Evolutionary conservation across 2,329 filamentous ascomycete species (phyloP).

Genomic region (Ophiostoma quercus): DNA sequence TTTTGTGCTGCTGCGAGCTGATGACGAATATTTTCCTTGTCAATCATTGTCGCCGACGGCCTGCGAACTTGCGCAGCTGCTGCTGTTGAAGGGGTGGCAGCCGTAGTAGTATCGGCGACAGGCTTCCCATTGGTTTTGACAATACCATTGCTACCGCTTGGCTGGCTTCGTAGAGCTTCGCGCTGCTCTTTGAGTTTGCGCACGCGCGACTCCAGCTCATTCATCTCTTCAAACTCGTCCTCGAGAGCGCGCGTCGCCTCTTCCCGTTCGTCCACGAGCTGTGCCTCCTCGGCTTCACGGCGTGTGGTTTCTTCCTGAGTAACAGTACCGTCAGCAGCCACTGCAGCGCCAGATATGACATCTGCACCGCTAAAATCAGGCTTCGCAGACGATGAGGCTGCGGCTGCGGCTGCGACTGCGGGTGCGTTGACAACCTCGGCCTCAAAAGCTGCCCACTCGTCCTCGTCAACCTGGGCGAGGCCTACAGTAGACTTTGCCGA

Average conservation of each 20-base stretch:
- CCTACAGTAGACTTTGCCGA: background rate
- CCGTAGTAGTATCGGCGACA: background rate
- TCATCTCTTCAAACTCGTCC: conserved; percentile 79
- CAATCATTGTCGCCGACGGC: conserved; percentile 20
- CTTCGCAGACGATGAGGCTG: background rate
- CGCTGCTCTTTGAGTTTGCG: conserved; percentile 62
- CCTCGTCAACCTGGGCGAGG: conserved; percentile 54
- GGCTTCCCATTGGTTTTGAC: no score
- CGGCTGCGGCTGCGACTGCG: conserved; percentile 31
- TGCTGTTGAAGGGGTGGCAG: background rate
- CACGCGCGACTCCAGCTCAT: conserved; percentile 68
- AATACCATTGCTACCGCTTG: background rate
- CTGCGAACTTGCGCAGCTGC: conserved; percentile 20
- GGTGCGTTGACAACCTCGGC: conserved; percentile 61
- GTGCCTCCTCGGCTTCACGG: conserved; percentile 50
- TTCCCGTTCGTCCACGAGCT: conserved; percentile 64
- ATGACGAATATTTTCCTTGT: conserved; percentile 21
- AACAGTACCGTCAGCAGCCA: conserved; percentile 56
- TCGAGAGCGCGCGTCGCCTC: conserved; percentile 69
- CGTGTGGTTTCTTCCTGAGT: conserved; percentile 44
- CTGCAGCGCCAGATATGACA: conserved; percentile 63
- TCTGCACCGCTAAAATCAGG: conserved; percentile 36
- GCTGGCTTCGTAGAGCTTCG: conserved; percentile 52
- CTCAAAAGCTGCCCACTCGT: conserved; percentile 83
- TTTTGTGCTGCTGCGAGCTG: conserved; percentile 28